Evolutionary conservation across 2,329 filamentous ascomycete genomes (phyloP).

Genomic region (Chaetomiaceae sp.): DNA sequence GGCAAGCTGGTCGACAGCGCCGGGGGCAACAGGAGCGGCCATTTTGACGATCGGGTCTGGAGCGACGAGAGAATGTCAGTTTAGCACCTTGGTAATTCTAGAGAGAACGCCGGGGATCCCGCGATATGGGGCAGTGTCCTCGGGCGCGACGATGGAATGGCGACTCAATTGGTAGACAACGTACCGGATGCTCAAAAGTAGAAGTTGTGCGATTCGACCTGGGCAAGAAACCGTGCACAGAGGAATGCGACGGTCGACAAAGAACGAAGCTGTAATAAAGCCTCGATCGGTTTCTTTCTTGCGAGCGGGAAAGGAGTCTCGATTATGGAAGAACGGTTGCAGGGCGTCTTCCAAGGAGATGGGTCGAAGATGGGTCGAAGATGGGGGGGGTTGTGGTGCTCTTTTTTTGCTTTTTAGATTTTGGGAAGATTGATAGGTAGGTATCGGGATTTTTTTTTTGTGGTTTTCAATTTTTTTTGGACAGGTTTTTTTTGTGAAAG

Average conservation of each 20-base stretch:
- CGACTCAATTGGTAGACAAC: slow-evolving; percentile 9
- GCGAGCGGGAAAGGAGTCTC: slow-evolving; percentile 6
- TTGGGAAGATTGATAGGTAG: slow-evolving; percentile 20
- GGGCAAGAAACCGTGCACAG: slow-evolving; percentile 20
- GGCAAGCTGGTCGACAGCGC: slow-evolving; percentile 75
- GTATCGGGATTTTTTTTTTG: slow-evolving; percentile 43
- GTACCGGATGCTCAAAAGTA: slow-evolving; percentile 20
- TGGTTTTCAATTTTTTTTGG: slow-evolving; percentile 59
- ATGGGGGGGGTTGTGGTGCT: no score
- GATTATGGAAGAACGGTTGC: slow-evolving; percentile 7
- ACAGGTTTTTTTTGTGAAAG: slow-evolving; percentile 44
- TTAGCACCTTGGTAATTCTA: neutral
- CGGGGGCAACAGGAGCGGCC: slow-evolving; percentile 54
- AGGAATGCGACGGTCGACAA: slow-evolving; percentile 31
- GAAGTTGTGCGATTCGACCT: slow-evolving; percentile 10
- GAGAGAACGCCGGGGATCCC: neutral
- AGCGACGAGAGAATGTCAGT: slow-evolving; percentile 3
- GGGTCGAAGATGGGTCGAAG: slow-evolving; percentile 18
- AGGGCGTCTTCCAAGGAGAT: slow-evolving; percentile 19
- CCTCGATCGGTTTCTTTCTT: slow-evolving; percentile 16
- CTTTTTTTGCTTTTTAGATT: slow-evolving; percentile 35
- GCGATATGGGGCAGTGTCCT: slow-evolving; percentile 5
- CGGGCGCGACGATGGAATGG: slow-evolving; percentile 4
- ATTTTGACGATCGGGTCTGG: slow-evolving; percentile 42
- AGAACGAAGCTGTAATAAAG: slow-evolving; percentile 20